Evolutionary conservation across 2,329 filamentous ascomycete species (phyloP).

Genomic region (Penicillium capsulatum): DNA sequence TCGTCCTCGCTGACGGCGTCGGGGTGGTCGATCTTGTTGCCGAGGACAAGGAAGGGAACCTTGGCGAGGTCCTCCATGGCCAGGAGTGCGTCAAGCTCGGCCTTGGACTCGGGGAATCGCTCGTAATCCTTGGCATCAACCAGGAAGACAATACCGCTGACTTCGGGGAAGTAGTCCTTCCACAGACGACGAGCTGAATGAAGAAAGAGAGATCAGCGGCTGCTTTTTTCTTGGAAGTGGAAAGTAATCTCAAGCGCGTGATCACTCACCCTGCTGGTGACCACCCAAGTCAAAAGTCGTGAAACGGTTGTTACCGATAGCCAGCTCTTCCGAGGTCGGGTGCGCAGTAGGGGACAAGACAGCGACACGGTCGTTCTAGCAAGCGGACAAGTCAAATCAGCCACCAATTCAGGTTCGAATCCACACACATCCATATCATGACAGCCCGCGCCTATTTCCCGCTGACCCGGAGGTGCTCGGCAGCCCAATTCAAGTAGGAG

Average conservation of each 20-base stretch:
- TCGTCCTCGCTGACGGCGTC: constrained; percentile 94
- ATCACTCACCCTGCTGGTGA: constrained; percentile 73
- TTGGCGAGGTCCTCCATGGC: constrained; percentile 95
- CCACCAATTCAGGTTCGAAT: constrained; percentile 5
- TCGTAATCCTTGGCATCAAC: constrained; percentile 97
- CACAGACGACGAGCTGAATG: constrained; percentile 76
- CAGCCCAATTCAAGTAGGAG: neutral
- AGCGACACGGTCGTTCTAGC: constrained; percentile 83
- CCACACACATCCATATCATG: neutral
- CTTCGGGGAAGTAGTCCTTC: constrained; percentile 97
- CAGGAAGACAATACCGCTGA: constrained; percentile 94
- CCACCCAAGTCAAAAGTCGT: constrained; percentile 92
- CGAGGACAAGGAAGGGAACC: constrained; percentile 92
- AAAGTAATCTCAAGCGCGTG: neutral
- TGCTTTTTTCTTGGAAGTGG: neutral
- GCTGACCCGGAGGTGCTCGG: too few species aligned
- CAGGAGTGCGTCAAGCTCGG: constrained; percentile 90
- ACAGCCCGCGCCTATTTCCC: constrained; percentile 2
- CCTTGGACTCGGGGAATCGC: constrained; percentile 89
- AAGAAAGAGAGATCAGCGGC: constrained; percentile 1
- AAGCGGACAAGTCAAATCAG: constrained; percentile 8
- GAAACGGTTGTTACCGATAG: constrained; percentile 89
- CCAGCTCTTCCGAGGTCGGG: constrained; percentile 87
- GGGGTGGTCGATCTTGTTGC: constrained; percentile 99
- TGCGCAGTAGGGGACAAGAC: constrained; percentile 87